A percentile compares a stretch with the other conserved stretches of the same genome.
Evolutionary conservation across 331 rosid species (phyloP).

Genomic region (Malus hybrid): DNA sequence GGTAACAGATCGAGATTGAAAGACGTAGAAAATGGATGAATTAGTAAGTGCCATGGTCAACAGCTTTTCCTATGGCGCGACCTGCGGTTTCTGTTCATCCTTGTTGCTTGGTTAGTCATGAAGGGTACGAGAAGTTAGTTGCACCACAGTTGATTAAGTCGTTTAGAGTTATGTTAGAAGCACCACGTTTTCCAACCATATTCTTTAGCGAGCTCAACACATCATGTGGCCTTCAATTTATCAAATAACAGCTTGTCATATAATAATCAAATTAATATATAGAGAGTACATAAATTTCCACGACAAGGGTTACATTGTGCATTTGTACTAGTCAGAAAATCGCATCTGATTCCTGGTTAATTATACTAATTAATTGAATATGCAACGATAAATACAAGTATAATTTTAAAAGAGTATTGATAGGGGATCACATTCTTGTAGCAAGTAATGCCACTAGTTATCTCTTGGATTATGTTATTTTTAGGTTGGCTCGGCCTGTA

Average conservation of each 20-base stretch:
- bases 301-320: background rate
- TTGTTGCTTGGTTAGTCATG: background rate
- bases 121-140: background rate
- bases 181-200: background rate
- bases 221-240: background rate
- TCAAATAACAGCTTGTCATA: background rate
- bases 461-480: background rate
- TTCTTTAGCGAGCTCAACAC: background rate
- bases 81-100: background rate
- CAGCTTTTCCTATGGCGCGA: background rate
- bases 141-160: constrained; percentile 1
- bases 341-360: background rate
- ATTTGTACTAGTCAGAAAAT: background rate
- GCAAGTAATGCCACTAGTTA: background rate
- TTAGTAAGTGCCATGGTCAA: background rate
- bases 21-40: background rate
- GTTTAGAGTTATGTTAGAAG: background rate
- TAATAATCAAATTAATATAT: background rate
- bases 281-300: background rate
- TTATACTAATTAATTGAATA: background rate
- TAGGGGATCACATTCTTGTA: background rate
- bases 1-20: background rate
- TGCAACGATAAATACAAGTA: background rate
- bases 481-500: too few species aligned
- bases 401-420: too few species aligned